Percentiles rank a stretch among this genome's conserved stretches.
Evolutionary conservation across 495 filamentous ascomycete genomes (phyloP).

Genomic region (Pseudoneurospora amorphoporcata): DNA sequence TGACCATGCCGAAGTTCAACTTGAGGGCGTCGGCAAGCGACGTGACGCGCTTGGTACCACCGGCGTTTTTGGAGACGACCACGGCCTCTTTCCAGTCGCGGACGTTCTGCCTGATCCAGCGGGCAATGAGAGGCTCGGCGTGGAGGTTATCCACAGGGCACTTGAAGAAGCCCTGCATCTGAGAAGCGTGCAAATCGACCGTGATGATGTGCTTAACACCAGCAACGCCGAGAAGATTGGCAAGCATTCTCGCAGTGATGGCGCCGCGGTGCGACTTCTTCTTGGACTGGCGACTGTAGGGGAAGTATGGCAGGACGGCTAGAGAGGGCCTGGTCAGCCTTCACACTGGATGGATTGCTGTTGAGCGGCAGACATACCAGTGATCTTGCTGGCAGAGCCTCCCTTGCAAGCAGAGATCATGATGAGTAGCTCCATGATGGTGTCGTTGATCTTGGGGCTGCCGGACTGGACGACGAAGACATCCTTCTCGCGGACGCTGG

Average conservation of each 20-base stretch:
- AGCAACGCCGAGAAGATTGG: slow-evolving; percentile 84
- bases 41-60: slow-evolving; percentile 94
- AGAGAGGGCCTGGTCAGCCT: slow-evolving; percentile 9
- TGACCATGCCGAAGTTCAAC: slow-evolving; percentile 94
- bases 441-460: slow-evolving; percentile 94
- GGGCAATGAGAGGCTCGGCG: slow-evolving; percentile 89
- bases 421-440: slow-evolving; percentile 95
- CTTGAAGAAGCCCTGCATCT: slow-evolving; percentile 99
- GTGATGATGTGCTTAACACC: slow-evolving; percentile 97
- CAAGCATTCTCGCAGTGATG: slow-evolving; percentile 93
- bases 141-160: slow-evolving; percentile 97
- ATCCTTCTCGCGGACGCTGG: slow-evolving; percentile 93
- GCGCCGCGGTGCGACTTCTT: slow-evolving; percentile 96
- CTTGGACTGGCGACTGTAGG: slow-evolving; percentile 97
- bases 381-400: slow-evolving; percentile 94
- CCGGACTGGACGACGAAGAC: slow-evolving; percentile 98
- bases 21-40: slow-evolving; percentile 92
- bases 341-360: not conserved
- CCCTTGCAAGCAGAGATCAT: slow-evolving; percentile 98
- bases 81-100: slow-evolving; percentile 81
- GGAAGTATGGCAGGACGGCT: slow-evolving; percentile 99
- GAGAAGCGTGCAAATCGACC: slow-evolving; percentile 89
- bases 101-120: slow-evolving; percentile 88
- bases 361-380: slow-evolving; percentile 49
- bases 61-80: slow-evolving; percentile 95